Conservation (phyloP, 192 early-diverging fungal species). For the Backusella morwellensis region DNA sequence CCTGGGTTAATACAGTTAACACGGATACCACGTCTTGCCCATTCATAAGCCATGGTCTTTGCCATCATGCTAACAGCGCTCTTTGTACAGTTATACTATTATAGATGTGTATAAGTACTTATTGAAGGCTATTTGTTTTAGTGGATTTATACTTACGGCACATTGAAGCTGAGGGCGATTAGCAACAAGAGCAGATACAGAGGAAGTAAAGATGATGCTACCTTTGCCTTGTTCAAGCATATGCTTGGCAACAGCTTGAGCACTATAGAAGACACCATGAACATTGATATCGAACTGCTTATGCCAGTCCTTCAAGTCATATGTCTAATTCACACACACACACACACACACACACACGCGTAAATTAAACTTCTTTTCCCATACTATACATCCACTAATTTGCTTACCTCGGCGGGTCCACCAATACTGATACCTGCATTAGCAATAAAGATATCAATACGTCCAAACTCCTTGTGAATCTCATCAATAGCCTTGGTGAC, state of each 20-base stretch:
- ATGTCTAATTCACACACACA: conserved; percentile 14
- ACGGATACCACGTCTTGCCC: conserved; percentile 29
- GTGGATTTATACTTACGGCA: conserved; percentile 18
- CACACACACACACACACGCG: no score
- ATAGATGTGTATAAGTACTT: not conserved
- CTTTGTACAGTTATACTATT: conserved; percentile 33
- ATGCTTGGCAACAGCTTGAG: conserved; percentile 30
- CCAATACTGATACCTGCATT: conserved; percentile 33
- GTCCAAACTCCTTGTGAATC: conserved; percentile 31
- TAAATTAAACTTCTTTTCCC: no score
- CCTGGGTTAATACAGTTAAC: conserved; percentile 32
- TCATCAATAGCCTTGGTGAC: conserved; percentile 22
- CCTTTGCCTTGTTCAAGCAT: conserved; percentile 26
- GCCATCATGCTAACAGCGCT: conserved; percentile 29
- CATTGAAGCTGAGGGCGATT: conserved; percentile 33
- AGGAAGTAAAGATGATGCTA: conserved; percentile 32
- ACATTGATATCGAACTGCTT: conserved; percentile 34
- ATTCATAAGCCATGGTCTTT: conserved; percentile 28
- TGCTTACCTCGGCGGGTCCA: conserved; percentile 26
- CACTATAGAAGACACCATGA: conserved; percentile 34
- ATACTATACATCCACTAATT: no score
- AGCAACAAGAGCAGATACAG: conserved; percentile 29
- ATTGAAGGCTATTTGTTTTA: not conserved
- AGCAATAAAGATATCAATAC: conserved; percentile 35
- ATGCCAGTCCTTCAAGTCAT: conserved; percentile 24